Conservation (phyloP, 495 filamentous ascomycete species). For the Sphaerosporella brunnea region DNA sequence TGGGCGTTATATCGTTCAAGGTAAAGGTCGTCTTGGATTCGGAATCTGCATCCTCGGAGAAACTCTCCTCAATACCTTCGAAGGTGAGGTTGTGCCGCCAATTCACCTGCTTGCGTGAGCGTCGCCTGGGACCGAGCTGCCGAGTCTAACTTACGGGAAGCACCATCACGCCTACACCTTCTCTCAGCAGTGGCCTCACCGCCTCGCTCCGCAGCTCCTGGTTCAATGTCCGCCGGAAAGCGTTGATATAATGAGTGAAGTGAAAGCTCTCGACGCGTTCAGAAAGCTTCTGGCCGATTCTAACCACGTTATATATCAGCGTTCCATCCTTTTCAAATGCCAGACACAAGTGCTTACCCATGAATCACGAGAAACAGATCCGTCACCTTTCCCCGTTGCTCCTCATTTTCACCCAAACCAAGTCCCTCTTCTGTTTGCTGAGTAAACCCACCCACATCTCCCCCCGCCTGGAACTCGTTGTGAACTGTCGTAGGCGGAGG, state of each 20-base stretch:
- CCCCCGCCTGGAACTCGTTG: background rate
- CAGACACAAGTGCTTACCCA: conserved; percentile 36
- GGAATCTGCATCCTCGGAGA: background rate
- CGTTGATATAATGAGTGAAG: conserved; percentile 88
- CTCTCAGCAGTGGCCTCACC: conserved; percentile 55
- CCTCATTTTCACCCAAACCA: conserved; percentile 35
- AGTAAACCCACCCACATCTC: background rate
- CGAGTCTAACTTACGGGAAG: conserved; percentile 39
- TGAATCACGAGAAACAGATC: conserved; percentile 84
- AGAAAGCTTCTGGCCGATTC: conserved; percentile 88
- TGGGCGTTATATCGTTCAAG: conserved; percentile 76
- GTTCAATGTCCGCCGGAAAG: conserved; percentile 71
- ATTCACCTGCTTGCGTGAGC: conserved; percentile 47
- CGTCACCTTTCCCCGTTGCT: conserved; percentile 55
- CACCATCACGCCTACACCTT: conserved; percentile 58
- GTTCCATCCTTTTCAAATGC: too few relatives aligned
- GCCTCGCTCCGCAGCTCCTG: conserved; percentile 57
- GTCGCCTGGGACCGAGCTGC: too few relatives aligned
- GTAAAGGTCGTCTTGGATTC: conserved; percentile 40
- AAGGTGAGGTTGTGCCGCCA: conserved; percentile 78
- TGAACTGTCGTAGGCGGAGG: too few relatives aligned
- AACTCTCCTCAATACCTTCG: conserved; percentile 38
- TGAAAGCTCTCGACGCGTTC: conserved; percentile 90
- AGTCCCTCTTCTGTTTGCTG: conserved; percentile 27
- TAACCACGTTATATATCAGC: background rate